Base-by-base conservation (phyloP, 2,329 filamentous ascomycete genomes). In the Domatiomyces globalis region DNA sequence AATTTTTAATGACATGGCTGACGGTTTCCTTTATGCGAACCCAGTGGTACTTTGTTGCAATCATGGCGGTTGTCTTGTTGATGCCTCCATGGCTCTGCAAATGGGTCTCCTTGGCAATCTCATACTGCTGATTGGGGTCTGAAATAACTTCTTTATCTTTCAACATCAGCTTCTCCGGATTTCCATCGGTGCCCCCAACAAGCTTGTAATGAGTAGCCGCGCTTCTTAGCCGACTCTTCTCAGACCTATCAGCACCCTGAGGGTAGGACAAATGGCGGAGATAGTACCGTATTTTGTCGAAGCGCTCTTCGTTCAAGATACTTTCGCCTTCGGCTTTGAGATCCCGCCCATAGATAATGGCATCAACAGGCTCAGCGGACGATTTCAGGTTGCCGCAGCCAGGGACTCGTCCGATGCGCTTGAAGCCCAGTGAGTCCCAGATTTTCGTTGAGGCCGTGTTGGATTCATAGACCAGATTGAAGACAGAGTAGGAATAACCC, bases 231-330 rank as follows among this genome's bases (percentile, higher is more conserved):
- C 90, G 85, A 70, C 84, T 90, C 78, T 96, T 96, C 69, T 96
- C 92, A 52, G 89, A 89, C 53, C 90, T 81, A 73, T 95, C 88
- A 64, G 90, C 89, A 56, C 89, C 90, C 62, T 84, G 83, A 54
- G 92, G 92, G 67, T 98, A 96, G 67, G 89, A 87, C 64, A 84
- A 84, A 67, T 89, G 87, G 70, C 94, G 94, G 64, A 96, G 81
- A 70, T 96, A 96, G 74, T 86, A 96, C 64, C 89, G 85, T 66
- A 96, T 96, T 75, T 95, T 95, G 74, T 95, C 90, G 74, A 96
- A 96, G 61, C 92, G 86, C 72, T 95, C 89, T 73, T 95, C 89
- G 67, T 84, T 89, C 62, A 90, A 84, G 66, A 86, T 83, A 66
- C 92, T 86, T 65, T 92, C 87, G 61, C 77, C 78, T 62, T 87